Base-by-base conservation (phyloP, 257 asterid species). In the Penstemon barbatus region DNA sequence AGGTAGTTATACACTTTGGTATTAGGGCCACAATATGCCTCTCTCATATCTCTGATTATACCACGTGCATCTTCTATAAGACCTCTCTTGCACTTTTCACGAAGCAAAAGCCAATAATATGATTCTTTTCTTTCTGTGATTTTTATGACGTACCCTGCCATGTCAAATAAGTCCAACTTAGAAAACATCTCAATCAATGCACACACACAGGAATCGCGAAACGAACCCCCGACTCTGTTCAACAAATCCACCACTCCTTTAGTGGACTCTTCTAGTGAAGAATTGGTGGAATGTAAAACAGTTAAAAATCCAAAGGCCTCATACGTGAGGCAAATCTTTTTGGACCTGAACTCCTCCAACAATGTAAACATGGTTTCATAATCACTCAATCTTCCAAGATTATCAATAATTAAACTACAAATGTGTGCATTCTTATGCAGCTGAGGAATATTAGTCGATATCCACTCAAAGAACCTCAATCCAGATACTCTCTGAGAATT, bases 331-430 rank as follows among this genome's bases (percentile, higher is more conserved):
- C 92, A 82, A 60, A 82, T 80, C 3, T 65, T 67, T 64, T 85
- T 82, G 7, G 78, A 46, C 15, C 66, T 73, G 69, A 91, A 89
- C 75, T 76, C 82, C 72, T 71, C 75, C 71, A 87, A 70, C 80
- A 78, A 80, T 33, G 19, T 58, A 40, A 18, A 59, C 94, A 89
- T 87, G 66, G 85, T 79, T 61, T 78, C 73, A 74, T 77, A 86
- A 77, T 89, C 98, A 67, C 73, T 89, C 66, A 89, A 74, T 75
- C 83, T 80, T 63, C 98, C 98, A 55, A 87, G 64, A 62, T 91
- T 89, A 79, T 81, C 81, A 12, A 91, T 77, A 48, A 87, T 63
- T 72, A 81, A 69, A 79, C 96, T 89, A 78, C 91, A 85, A 67
- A 83, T 51, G 36, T 62, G 59, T 36, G 88, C 78, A 80, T 80